Percentiles rank a stretch among this genome's conserved stretches.
Evolutionary conservation across 1,139 yeast species (phyloP).

Genomic region (Yamadazyma atlantica): DNA sequence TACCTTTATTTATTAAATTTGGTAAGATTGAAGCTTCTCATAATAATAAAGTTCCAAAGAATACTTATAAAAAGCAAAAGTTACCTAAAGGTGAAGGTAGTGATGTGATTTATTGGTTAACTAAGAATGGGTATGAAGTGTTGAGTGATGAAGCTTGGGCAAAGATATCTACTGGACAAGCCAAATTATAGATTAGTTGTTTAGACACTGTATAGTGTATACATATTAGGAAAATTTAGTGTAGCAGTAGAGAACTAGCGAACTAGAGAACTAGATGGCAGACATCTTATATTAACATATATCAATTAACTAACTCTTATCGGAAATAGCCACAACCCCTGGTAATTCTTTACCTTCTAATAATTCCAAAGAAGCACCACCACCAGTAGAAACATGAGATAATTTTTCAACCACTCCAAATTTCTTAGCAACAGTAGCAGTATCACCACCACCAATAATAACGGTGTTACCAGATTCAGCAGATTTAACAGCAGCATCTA

Average conservation of each 20-base stretch:
- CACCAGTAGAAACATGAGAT: constrained; percentile 97
- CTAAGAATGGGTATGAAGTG: constrained; percentile 53
- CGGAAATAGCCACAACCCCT: constrained; percentile 80
- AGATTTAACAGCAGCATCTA: constrained; percentile 83
- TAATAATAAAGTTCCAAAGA: constrained; percentile 86
- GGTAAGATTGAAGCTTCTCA: constrained; percentile 65
- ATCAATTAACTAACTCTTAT: constrained; percentile 6
- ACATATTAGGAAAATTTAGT: too few relatives aligned
- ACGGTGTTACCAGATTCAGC: constrained; percentile 89
- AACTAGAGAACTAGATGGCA: too few relatives aligned
- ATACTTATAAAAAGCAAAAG: constrained; percentile 69
- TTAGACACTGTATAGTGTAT: too few relatives aligned
- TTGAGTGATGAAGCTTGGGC: constrained; percentile 63
- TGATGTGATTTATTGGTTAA: constrained; percentile 72
- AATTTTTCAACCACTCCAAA: constrained; percentile 92
- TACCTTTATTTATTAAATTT: constrained; percentile 79
- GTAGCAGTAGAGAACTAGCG: too few relatives aligned
- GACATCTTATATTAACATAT: constrained; percentile 2
- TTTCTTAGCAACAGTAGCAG: constrained; percentile 98
- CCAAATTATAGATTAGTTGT: constrained; percentile 23
- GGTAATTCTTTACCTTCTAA: constrained; percentile 97
- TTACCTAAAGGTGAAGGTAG: constrained; percentile 68
- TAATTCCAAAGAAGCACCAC: constrained; percentile 98
- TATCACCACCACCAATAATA: constrained; percentile 99
- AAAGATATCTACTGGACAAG: constrained; percentile 40